These are phyloP conservation scores for Peronospora destructor DNA, from an alignment of 352 stramenopile species.

Conservation along the genomic window DNA sequence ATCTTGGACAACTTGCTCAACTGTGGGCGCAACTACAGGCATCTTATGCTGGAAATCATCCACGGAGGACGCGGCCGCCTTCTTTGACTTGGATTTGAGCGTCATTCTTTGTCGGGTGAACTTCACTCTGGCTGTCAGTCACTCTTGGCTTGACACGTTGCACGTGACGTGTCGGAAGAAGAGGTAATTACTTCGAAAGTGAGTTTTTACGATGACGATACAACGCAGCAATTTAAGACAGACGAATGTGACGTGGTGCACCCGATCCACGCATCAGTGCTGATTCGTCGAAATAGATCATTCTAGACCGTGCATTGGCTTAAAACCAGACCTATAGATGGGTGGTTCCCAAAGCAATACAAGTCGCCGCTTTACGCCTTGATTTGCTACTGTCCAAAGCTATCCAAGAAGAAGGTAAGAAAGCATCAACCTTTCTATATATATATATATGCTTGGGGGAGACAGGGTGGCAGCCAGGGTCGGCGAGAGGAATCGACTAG, in stretches of 20 bases:
- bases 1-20: constrained; percentile 13
- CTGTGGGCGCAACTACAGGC: constrained; percentile 11
- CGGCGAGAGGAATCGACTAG: constrained; percentile 2
- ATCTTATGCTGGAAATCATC: constrained; percentile 21
- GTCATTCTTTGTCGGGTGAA: constrained; percentile 28
- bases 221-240: too few relatives aligned
- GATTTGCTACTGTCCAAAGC: constrained; percentile 86
- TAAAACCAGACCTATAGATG: constrained; percentile 30
- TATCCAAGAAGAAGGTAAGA: constrained; percentile 80
- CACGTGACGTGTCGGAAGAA: neutral
- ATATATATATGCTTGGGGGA: neutral
- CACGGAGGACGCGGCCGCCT: constrained; percentile 18
- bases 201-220: neutral
- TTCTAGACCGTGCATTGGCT: constrained; percentile 13
- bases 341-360: constrained; percentile 37
- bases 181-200: constrained; percentile 25
- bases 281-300: constrained; percentile 17
- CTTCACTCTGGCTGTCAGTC: constrained; percentile 11
- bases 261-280: neutral
- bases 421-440: too few relatives aligned
- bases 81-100: constrained; percentile 57
- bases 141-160: constrained; percentile 3
- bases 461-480: constrained; percentile 1
- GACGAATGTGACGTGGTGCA: neutral
- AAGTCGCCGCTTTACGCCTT: constrained; percentile 23